These are phyloP conservation scores for Colletotrichum plurivorum DNA, from an alignment of 2,329 filamentous ascomycete species.

Conservation along the genomic window DNA sequence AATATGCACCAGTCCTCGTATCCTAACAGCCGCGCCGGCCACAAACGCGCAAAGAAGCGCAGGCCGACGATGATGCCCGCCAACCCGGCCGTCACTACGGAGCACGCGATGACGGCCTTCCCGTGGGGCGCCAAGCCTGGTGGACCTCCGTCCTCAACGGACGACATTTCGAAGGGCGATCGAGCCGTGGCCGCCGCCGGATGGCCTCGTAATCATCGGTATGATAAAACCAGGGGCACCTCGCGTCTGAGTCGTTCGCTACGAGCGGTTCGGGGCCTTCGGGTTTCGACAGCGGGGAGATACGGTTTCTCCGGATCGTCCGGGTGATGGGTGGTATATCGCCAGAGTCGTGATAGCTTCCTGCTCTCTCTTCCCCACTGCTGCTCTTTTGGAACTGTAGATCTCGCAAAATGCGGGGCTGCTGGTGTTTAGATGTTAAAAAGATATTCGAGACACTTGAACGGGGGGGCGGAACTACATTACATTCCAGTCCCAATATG, in stretches of 20 bases:
- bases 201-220: constrained; percentile 9
- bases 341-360: too few relatives aligned
- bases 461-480: not conserved
- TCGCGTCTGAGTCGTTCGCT: too few relatives aligned
- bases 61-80: constrained; percentile 29
- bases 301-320: too few relatives aligned
- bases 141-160: constrained; percentile 28
- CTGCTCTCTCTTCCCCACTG: too few relatives aligned
- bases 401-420: too few relatives aligned
- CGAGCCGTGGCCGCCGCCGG: constrained; percentile 18
- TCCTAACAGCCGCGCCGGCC: constrained; percentile 20
- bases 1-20: constrained; percentile 35
- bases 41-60: constrained; percentile 30
- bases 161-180: constrained; percentile 6
- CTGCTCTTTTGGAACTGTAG: too few relatives aligned
- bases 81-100: constrained; percentile 5
- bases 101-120: constrained; percentile 28
- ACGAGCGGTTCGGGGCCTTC: too few relatives aligned
- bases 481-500: not conserved
- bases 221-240: too few relatives aligned
- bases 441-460: not conserved
- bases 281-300: too few relatives aligned
- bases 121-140: constrained; percentile 17
- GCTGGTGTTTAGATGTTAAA: not conserved
- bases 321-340: too few relatives aligned